Conservation (phyloP, 108 stramenopile genomes). For the Ochromonas danica region DNA sequence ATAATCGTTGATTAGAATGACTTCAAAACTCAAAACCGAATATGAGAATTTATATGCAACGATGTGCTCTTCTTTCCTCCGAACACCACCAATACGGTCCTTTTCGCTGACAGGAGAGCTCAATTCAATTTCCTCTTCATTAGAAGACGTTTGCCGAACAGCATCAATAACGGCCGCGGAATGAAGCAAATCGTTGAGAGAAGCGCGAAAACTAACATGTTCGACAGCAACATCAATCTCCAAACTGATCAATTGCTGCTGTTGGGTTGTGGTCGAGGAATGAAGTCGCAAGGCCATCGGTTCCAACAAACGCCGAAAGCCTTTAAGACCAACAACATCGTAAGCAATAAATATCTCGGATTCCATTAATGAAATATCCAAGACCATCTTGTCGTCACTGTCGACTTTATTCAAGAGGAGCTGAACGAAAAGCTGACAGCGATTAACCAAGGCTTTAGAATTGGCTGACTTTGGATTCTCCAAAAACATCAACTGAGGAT, state of each 20-base stretch:
- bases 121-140: neutral
- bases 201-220: neutral
- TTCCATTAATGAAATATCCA: neutral
- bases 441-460: neutral
- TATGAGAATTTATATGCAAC: neutral
- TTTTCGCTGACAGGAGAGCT: neutral
- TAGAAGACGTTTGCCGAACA: neutral
- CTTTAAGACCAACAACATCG: neutral
- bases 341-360: neutral
- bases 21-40: neutral
- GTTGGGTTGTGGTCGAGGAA: neutral
- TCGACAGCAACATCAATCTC: neutral
- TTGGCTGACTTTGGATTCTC: neutral
- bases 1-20: conserved; percentile 20
- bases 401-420: neutral
- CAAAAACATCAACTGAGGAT: conserved; percentile 9
- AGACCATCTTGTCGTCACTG: neutral
- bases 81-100: too few species aligned
- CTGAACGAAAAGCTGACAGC: neutral
- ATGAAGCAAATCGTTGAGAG: conserved; percentile 3
- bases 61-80: neutral
- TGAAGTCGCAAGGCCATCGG: neutral
- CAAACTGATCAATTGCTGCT: neutral
- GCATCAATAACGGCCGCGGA: neutral
- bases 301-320: neutral